Evolutionary conservation across 257 asterid species (phyloP).

Genomic region (Knoxia roxburghii): DNA sequence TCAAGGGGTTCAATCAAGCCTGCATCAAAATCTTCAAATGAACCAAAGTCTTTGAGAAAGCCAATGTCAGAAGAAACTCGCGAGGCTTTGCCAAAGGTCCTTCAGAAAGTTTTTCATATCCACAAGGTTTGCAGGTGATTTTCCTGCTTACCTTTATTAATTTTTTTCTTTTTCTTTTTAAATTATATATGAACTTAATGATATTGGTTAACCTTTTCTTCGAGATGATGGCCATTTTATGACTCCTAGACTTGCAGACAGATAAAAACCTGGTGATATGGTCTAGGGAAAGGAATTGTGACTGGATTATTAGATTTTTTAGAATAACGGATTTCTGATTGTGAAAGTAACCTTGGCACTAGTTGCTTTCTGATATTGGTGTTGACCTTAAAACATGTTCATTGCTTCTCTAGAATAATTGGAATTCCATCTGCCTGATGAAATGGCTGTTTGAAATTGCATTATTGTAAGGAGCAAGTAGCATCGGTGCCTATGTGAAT

Average conservation of each 20-base stretch:
- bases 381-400: neutral
- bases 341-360: neutral
- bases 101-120: conserved; percentile 50
- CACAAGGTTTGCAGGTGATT: conserved; percentile 82
- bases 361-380: neutral
- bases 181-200: neutral
- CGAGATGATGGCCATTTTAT: neutral
- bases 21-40: conserved; percentile 30
- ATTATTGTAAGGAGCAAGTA: neutral
- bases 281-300: neutral
- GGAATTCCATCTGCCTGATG: too few relatives aligned
- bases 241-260: neutral
- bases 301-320: neutral
- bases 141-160: conserved; percentile 8
- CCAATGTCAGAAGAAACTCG: conserved; percentile 60
- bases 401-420: neutral
- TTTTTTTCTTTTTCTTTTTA: too few relatives aligned
- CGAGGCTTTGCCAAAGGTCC: conserved; percentile 54
- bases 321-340: neutral
- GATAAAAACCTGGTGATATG: neutral
- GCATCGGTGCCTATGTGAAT: too few relatives aligned
- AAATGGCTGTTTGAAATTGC: neutral
- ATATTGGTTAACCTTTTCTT: neutral
- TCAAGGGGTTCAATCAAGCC: conserved; percentile 29
- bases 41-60: conserved; percentile 24